Base-by-base conservation (phyloP, 2,329 filamentous ascomycete species). In the Ophiosphaerella narmari region DNA sequence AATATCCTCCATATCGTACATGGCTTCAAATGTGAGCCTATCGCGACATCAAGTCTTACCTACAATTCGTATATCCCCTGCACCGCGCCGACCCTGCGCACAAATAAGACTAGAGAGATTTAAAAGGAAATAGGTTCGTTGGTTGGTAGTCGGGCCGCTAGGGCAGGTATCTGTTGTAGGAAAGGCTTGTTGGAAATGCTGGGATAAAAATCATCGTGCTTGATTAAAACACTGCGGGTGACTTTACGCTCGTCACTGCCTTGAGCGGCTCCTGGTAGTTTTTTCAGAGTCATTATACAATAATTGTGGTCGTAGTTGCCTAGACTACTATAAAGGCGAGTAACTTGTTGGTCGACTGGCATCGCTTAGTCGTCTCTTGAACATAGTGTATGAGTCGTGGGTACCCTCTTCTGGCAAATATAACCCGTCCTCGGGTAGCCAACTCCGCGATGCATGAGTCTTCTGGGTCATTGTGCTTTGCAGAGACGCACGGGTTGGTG, bases 401-500 rank as follows among this genome's bases (percentile, higher is more conserved):
- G 54, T 57, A 1, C 59, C 61, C 13, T 64, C 62, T 13, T 63
- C 54, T 12, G 62, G 49, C 8, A 65, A 48, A 37, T 62, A 65
- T 24, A 66, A 21, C 5, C 59, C 62, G 18, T 63, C 61, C 1
- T 61, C 57, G n/a, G 62, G 62, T 18, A 66, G 36, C 62, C 62
- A 64, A 33, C 61, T 64, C 31, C 56, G 43, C 3, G 62, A 63
- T 16, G 54, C 48, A 32, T 50, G 60, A 14, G 54, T 56, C 7
- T 48, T 52, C 26, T 55, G 55, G 9, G 57, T 60, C 41, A 45
- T 52, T 2, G 46, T 54, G 23, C 55, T 62, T 2, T 55, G 49
- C n/a, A 48, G 46, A 50, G 46, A 60, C 3, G 40, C 38, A n/a
- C 57, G 57, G n/a, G 40, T 42, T 13, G 43, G 40, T 9, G 45